Conservation (phyloP, 2,329 filamentous ascomycete species). For the Neonectria ditissima region DNA sequence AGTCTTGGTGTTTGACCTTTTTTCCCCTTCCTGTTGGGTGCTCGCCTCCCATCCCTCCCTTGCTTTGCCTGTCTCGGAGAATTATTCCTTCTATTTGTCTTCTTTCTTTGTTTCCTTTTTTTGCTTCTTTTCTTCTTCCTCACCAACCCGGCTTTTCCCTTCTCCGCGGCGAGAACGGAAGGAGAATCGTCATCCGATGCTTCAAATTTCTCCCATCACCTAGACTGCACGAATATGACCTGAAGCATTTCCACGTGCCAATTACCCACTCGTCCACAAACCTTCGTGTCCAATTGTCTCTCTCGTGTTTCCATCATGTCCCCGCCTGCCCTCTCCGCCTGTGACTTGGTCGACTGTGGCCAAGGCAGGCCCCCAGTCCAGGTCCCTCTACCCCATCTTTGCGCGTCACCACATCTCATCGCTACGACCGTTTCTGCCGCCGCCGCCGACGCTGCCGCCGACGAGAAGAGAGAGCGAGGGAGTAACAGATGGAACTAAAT, state of each 20-base stretch:
- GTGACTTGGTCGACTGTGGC: constrained; percentile 14
- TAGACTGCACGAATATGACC: constrained; percentile 1
- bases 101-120: constrained; percentile 8
- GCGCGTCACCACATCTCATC: constrained; percentile 7
- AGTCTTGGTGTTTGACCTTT: not conserved
- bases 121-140: constrained; percentile 12
- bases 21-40: not conserved
- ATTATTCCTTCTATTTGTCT: constrained; percentile 17
- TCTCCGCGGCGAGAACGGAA: constrained; percentile 6
- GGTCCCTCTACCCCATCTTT: not conserved
- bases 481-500: not conserved
- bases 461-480: not conserved
- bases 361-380: not conserved
- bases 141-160: not conserved
- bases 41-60: constrained; percentile 6
- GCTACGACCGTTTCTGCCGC: constrained; percentile 23
- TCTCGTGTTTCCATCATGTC: constrained; percentile 14
- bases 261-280: constrained; percentile 3
- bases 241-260: constrained; percentile 13
- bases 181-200: not conserved
- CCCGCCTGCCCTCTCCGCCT: constrained; percentile 1
- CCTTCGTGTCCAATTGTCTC: constrained; percentile 10
- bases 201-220: constrained; percentile 9
- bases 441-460: constrained; percentile 10
- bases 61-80: constrained; percentile 26